Base-by-base conservation (phyloP, 1,139 yeast species). In the Groenewaldozyma sp. region DNA sequence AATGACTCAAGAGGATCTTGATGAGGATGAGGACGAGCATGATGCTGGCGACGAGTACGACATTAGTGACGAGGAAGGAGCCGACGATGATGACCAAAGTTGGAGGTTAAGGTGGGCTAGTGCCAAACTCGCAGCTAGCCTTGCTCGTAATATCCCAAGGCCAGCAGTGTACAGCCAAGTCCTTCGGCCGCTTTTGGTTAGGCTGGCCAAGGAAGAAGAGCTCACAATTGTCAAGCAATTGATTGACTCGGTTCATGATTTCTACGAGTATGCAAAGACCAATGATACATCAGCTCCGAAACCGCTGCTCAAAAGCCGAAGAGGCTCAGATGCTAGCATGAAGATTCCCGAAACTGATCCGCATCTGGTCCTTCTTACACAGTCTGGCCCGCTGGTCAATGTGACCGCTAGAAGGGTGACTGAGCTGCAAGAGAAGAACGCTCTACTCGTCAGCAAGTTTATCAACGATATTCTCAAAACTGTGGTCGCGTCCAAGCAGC, bases 41-140 rank as follows among this genome's bases (percentile, higher is more conserved):
- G 53, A 52, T 11, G 56, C 53, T 13, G 54, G 65, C 53, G 74
- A 69, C 11, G 75, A 68, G n/a, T 64, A 61, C 27, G 71, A 64
- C 20, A 64, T 62, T 24, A 70, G 62, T 17, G 64, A 55, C 21
- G 71, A 70, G 26, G 73, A 66, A 33, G 69, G 67, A 34, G 56
- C 64, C 9, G 75, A 70, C 33, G 70, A 66, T 31, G 76, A 75
- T 39, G 87, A 80, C 49, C 74, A 76, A 22, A 74, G 83, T 1
- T 81, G 93, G 84, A 78, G 77, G 49, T 58, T 84, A 27, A 67
- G 94, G 43, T 66, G 74, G 32, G 71, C 70, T 41, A 64, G 86
- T 0, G 70, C 76, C 2, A 61, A 64, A 20, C 55, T 79, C 26
- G 55, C 72, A 2, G 57, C 67, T 9, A 60, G 69, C 0, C 44